Percentiles rank a stretch among this genome's conserved stretches.
phyloP scores from a whole-genome alignment of 2,329 filamentous ascomycete genomes.

The Aureobasidium sp. region DNA sequence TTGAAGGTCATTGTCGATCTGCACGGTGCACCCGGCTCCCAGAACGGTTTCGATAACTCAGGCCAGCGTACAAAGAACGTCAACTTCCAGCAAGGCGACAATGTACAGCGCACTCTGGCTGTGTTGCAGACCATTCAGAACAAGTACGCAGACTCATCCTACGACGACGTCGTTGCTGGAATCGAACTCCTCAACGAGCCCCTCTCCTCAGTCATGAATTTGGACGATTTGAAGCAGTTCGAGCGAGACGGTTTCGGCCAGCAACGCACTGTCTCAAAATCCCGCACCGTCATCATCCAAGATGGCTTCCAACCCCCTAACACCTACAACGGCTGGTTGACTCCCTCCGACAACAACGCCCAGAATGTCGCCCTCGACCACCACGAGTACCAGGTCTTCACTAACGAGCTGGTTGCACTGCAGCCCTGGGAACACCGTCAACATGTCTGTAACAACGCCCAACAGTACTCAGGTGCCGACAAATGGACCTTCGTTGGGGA shows the following conservation, averaged over 20 bases:
- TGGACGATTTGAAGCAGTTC: conserved; percentile 45
- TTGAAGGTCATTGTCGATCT: conserved; percentile 55
- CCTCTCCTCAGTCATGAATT: conserved; percentile 39
- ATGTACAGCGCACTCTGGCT: conserved; percentile 44
- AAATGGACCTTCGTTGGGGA: conserved; percentile 64
- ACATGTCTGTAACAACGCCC: conserved; percentile 49
- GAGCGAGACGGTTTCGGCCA: conserved; percentile 48
- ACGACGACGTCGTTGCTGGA: conserved; percentile 53
- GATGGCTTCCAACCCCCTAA: conserved; percentile 49
- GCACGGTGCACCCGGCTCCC: conserved; percentile 49
- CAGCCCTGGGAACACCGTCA: conserved; percentile 48
- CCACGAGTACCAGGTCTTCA: conserved; percentile 63
- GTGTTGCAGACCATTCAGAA: conserved; percentile 52
- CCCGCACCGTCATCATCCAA: conserved; percentile 48
- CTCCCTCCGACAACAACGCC: conserved; percentile 42
- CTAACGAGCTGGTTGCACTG: conserved; percentile 43
- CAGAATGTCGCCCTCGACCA: conserved; percentile 57
- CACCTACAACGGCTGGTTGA: conserved; percentile 57
- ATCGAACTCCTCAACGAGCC: conserved; percentile 55
- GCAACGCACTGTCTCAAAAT: conserved; percentile 26
- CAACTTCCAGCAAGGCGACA: conserved; percentile 43
- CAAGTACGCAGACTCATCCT: conserved; percentile 48
- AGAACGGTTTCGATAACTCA: conserved; percentile 59
- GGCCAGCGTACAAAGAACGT: conserved; percentile 42
- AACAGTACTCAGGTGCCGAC: conserved; percentile 46